phyloP scores from a whole-genome alignment of 1,139 yeast genomes.

The Blastobotrys raffinosifermentans region DNA sequence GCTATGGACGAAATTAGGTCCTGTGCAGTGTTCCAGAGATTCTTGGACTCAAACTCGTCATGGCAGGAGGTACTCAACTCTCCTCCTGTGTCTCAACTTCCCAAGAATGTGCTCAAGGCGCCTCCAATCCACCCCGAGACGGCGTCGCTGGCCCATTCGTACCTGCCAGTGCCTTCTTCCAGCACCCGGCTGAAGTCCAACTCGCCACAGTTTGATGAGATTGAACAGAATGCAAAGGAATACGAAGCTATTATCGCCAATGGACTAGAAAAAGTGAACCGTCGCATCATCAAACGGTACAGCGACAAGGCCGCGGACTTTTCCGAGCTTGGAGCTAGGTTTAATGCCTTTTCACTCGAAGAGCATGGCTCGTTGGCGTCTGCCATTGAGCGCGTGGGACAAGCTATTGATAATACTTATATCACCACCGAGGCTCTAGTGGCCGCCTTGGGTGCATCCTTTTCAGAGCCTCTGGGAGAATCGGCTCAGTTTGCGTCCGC shows the following conservation, averaged over 20 bases:
- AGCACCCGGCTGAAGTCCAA: slow-evolving; percentile 33
- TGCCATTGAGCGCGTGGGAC: slow-evolving; percentile 70
- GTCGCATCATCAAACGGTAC: slow-evolving; percentile 55
- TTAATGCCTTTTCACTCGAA: slow-evolving; percentile 68
- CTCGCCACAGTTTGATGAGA: slow-evolving; percentile 37
- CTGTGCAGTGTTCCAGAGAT: slow-evolving; percentile 63
- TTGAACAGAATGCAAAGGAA: slow-evolving; percentile 47
- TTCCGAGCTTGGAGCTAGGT: slow-evolving; percentile 63
- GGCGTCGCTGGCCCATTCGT: slow-evolving; percentile 52
- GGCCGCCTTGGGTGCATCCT: slow-evolving; percentile 62
- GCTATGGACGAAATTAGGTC: slow-evolving; percentile 50
- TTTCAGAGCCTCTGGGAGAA: slow-evolving; percentile 81
- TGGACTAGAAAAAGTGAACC: slow-evolving; percentile 61
- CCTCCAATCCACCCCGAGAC: slow-evolving; percentile 51
- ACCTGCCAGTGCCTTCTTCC: slow-evolving; percentile 58
- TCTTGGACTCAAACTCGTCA: slow-evolving; percentile 77
- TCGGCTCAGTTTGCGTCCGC: slow-evolving; percentile 70
- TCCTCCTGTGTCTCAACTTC: slow-evolving; percentile 53
- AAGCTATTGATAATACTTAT: slow-evolving; percentile 68
- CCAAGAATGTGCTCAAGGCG: slow-evolving; percentile 47
- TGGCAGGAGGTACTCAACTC: slow-evolving; percentile 55
- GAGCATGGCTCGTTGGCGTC: slow-evolving; percentile 45
- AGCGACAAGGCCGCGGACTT: slow-evolving; percentile 62
- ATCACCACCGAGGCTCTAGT: slow-evolving; percentile 62
- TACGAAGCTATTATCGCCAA: slow-evolving; percentile 51